Evolutionary conservation across 2,329 filamentous ascomycete genomes (phyloP).

Genomic region (Aspergillus sp.): DNA sequence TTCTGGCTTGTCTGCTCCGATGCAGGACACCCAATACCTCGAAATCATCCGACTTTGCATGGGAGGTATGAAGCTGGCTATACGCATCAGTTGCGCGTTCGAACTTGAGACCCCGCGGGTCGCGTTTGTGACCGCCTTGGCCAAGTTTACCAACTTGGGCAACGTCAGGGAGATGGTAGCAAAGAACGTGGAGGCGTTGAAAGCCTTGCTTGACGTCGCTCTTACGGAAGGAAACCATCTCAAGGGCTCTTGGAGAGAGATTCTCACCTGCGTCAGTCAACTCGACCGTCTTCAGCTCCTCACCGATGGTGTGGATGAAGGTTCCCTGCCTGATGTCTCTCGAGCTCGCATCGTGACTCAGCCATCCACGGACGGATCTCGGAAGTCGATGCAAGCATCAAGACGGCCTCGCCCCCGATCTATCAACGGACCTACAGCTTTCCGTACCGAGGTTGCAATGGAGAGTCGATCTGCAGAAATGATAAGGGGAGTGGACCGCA

Average conservation of each 20-base stretch:
- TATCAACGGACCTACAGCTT: constrained; percentile 53
- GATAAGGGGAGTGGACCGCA: constrained; percentile 87
- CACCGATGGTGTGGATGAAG: constrained; percentile 91
- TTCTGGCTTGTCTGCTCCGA: constrained; percentile 87
- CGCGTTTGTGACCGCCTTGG: constrained; percentile 89
- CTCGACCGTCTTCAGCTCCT: constrained; percentile 93
- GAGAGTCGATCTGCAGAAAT: constrained; percentile 93
- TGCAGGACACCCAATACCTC: constrained; percentile 89
- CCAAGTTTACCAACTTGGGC: constrained; percentile 92
- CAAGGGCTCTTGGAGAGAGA: constrained; percentile 90
- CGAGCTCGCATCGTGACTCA: constrained; percentile 71
- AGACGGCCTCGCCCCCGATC: constrained; percentile 53
- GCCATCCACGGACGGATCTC: constrained; percentile 56
- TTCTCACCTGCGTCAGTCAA: constrained; percentile 92
- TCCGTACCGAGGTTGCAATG: constrained; percentile 79
- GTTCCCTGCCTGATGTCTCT: constrained; percentile 85
- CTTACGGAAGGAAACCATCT: constrained; percentile 89
- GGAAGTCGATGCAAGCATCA: constrained; percentile 64
- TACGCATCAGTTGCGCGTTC: constrained; percentile 89
- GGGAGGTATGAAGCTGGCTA: constrained; percentile 92
- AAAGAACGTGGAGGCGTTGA: constrained; percentile 94
- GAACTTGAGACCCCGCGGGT: constrained; percentile 90
- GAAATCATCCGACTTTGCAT: constrained; percentile 91
- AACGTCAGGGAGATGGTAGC: constrained; percentile 93
- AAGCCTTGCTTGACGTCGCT: constrained; percentile 86